Evolutionary conservation across 768 basidiomycete genomes (phyloP), one percentile per base, ranked within the genome.

Genomic region (Macrolepiota dolichaula): DNA sequence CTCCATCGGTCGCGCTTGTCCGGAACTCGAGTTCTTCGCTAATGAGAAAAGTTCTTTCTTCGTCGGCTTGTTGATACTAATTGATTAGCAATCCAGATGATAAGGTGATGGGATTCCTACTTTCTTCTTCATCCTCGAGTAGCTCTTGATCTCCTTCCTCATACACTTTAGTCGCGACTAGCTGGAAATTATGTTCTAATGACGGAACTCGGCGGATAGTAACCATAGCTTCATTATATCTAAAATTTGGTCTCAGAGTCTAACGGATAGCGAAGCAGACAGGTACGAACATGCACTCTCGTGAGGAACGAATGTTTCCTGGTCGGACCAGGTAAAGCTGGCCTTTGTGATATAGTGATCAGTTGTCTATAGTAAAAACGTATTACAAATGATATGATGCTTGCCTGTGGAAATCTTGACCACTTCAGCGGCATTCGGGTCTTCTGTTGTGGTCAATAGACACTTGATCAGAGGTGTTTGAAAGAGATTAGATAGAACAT

Each of bases 141-240:
- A 98, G 73, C 68, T 96, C 91, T 73, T 96, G 94, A 70, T 98
- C 96, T 2, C 94, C 97, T 64, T 98, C 96, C 66, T 98, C 94
- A 69, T 92, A 98, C 1, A 97, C 95, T 62, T 96, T 82, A n/a
- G 95, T 97, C 57, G 98, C 87, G 10, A 97, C 96, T 10, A 99
- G 83, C 72, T 98, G 92, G 71, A 89, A 92, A 74, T 85, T 87
- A 80, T 86, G 92, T 65, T 84, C 91, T 47, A 90, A 69, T 1
- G 85, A 79, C 35, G 90, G 86, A 51, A 91, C 85, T 61, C 95
- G 86, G 59, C 97, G 86, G 70, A 99, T 89, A 24, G 96, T 94
- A 10, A 91, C 89, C 79, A 97, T 95, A 4, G 96, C 96, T 66
- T 97, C 95, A 65, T 93, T 94, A 74, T 92, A 98, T 69, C 96